A percentile compares a stretch with the other conserved stretches of the same genome.
These are phyloP conservation scores for Aspergillus hiratsukae DNA, from an alignment of 2,329 filamentous ascomycete species.

Conservation along the genomic window DNA sequence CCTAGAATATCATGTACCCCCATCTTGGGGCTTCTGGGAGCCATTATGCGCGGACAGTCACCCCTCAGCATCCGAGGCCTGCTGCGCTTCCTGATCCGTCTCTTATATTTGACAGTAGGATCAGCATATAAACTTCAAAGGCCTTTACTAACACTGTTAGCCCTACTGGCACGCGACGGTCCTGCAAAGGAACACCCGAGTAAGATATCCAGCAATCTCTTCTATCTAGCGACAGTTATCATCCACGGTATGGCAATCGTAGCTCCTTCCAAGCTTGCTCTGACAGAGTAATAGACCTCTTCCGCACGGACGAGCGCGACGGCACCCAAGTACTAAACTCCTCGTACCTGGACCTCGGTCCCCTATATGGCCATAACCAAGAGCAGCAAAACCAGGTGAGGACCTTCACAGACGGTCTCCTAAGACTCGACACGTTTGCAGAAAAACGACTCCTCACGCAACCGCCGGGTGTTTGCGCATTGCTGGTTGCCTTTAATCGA, in stretches of 20 bases:
- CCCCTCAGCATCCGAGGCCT: neutral
- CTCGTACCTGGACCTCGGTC: conserved; percentile 46
- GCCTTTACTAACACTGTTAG: neutral
- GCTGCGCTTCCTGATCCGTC: conserved; percentile 3
- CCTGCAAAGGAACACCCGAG: conserved; percentile 34
- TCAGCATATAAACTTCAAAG: neutral
- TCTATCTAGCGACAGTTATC: conserved; percentile 50
- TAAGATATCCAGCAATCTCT: conserved; percentile 44
- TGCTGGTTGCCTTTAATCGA: conserved; percentile 35
- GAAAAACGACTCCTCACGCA: conserved; percentile 29
- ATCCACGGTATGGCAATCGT: conserved; percentile 46
- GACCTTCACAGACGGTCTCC: conserved; percentile 32
- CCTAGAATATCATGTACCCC: conserved; percentile 4
- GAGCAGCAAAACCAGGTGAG: conserved; percentile 34
- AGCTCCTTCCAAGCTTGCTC: neutral
- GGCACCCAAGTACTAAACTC: conserved; percentile 35
- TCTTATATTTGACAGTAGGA: conserved; percentile 4
- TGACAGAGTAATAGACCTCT: neutral
- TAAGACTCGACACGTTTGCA: conserved; percentile 36
- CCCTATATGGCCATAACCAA: conserved; percentile 39
- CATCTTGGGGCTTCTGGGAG: conserved; percentile 4
- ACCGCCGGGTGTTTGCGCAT: conserved; percentile 30
- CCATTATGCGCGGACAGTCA: conserved; percentile 1
- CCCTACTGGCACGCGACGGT: conserved; percentile 5
- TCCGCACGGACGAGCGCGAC: conserved; percentile 29